Base-by-base conservation (phyloP, 768 basidiomycete species). In the Amanita thiersii region DNA sequence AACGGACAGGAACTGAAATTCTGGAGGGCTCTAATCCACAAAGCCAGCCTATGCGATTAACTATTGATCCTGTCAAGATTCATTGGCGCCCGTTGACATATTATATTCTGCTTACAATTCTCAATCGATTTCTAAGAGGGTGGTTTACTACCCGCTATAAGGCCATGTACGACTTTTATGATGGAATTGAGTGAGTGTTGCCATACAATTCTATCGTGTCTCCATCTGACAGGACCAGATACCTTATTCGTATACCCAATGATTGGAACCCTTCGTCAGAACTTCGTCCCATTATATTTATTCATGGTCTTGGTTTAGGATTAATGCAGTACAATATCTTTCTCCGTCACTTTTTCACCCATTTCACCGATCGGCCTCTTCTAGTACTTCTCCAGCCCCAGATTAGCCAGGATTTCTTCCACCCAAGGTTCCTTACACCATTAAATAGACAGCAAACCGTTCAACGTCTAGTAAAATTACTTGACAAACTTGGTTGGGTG, bases 281-380 rank as follows among this genome's bases (percentile, higher is more conserved):
- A 18, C 70, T 69, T 21, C 72, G 76, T 30, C 92, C 92, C 0
- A 60, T 93, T 26, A 71, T 96, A 11, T 89, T 92, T 55, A 58
- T 90, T 26, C 91, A 96, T 53, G 93, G 93, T 2, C 75, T 98
- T 1, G 92, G 92, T 7, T 70, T 93, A 37, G 91, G 91, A 2
- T 59, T 88, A 8, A 52, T 79, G 14, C 84, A 86, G 52, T 87
- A 92, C 55, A 63, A 72, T 30, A 47, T 63, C n/a, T 61, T 86
- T 46, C 62, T 92, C 40, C 59, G 63, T 8, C 63, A 81, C 48
- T 65, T 92, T 14, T 58, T 84, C 30, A 61, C 64, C 26, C 54
- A 63, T 3, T 68, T 83, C 38, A 60, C 75, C 3, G 73, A 83
- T 50, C 77, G 81, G 14, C 91, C 91, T 3, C 56, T 96, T 40